These are phyloP conservation scores for Amanita fuliginea DNA, from an alignment of 768 basidiomycete genomes.

Conservation along the genomic window DNA sequence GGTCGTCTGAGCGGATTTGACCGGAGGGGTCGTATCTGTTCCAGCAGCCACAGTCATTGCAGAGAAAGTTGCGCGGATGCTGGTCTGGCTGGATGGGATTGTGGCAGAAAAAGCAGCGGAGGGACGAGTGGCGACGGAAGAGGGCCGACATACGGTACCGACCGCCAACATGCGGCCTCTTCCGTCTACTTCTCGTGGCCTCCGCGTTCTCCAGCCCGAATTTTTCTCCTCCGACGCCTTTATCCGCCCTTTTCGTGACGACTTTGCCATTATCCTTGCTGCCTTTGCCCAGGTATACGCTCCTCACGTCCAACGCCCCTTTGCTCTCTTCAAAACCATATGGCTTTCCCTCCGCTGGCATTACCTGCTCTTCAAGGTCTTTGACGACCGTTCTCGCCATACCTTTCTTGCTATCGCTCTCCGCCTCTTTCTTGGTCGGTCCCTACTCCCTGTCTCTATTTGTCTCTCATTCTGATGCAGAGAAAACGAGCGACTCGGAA, in stretches of 20 bases:
- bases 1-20: slow-evolving; percentile 75
- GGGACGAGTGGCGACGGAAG: slow-evolving; percentile 40
- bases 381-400: slow-evolving; percentile 57
- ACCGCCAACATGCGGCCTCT: slow-evolving; percentile 28
- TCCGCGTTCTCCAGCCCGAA: slow-evolving; percentile 54
- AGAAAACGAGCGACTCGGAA: slow-evolving; percentile 38
- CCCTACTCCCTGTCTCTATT: neutral
- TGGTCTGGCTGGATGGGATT: slow-evolving; percentile 28
- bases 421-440: slow-evolving; percentile 55
- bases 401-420: slow-evolving; percentile 46
- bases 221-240: slow-evolving; percentile 76
- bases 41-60: slow-evolving; percentile 58
- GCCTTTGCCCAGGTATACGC: slow-evolving; percentile 41
- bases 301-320: slow-evolving; percentile 32
- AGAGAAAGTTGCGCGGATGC: slow-evolving; percentile 51
- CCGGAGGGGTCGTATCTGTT: slow-evolving; percentile 65
- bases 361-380: slow-evolving; percentile 66
- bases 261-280: slow-evolving; percentile 44
- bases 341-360: slow-evolving; percentile 65
- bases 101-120: slow-evolving; percentile 68
- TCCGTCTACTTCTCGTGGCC: slow-evolving; percentile 48
- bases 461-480: slow-evolving; percentile 21
- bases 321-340: slow-evolving; percentile 56
- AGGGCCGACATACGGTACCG: slow-evolving; percentile 26
- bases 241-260: slow-evolving; percentile 51